These are phyloP conservation scores for Aspergillus campestris DNA, from an alignment of 495 filamentous ascomycete genomes.

Conservation along the genomic window DNA sequence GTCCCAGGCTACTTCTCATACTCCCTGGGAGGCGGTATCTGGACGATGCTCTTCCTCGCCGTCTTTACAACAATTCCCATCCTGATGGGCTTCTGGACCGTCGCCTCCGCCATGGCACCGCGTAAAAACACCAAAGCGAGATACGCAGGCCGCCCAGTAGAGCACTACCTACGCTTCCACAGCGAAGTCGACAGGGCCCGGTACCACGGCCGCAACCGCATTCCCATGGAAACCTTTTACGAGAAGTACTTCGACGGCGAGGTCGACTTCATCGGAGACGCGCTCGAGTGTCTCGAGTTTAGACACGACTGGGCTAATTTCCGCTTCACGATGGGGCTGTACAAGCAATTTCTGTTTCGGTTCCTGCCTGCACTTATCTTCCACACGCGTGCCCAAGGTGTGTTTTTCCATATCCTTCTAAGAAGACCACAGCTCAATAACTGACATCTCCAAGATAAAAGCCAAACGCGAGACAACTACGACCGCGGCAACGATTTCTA, in stretches of 20 bases:
- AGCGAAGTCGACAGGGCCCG: conserved; percentile 60
- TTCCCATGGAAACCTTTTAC: conserved; percentile 79
- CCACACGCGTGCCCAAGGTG: conserved; percentile 59
- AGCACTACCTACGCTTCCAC: conserved; percentile 81
- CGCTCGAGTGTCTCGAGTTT: conserved; percentile 71
- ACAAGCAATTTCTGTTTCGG: conserved; percentile 61
- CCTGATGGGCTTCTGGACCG: conserved; percentile 63
- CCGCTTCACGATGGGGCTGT: conserved; percentile 62
- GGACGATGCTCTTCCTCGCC: conserved; percentile 64
- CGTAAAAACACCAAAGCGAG: conserved; percentile 73
- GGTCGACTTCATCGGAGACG: conserved; percentile 80
- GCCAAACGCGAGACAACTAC: conserved; percentile 82
- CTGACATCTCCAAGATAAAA: conserved; percentile 47
- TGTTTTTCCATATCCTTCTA: no score
- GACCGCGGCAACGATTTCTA: conserved; percentile 87
- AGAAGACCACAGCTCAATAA: no score
- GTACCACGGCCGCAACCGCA: conserved; percentile 70
- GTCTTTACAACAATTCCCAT: conserved; percentile 58
- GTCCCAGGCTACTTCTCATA: conserved; percentile 62
- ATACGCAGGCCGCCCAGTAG: conserved; percentile 67
- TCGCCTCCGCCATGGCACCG: conserved; percentile 55
- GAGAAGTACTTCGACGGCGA: conserved; percentile 85
- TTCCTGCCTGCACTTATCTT: conserved; percentile 70
- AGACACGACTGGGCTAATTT: conserved; percentile 85
- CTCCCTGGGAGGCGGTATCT: conserved; percentile 61